Evolutionary conservation across 2,329 filamentous ascomycete species (phyloP).

Genomic region (Grosmannia clavigera): DNA sequence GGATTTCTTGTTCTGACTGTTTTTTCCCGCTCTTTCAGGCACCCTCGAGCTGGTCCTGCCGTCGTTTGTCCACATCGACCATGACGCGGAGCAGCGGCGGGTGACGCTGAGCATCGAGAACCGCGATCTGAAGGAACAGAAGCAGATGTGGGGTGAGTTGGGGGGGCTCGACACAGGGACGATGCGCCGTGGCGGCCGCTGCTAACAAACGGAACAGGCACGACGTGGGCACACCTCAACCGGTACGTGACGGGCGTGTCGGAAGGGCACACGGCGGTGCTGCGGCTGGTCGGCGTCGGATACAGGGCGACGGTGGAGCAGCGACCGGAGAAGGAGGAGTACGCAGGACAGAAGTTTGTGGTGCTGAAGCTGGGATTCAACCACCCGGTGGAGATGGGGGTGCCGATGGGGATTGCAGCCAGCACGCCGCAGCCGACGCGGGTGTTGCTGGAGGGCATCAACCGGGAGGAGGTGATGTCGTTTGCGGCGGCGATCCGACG

Average conservation of each 20-base stretch:
- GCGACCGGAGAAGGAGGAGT: slow-evolving; percentile 60
- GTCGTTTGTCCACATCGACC: slow-evolving; percentile 59
- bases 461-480: slow-evolving; percentile 77
- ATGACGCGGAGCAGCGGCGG: slow-evolving; percentile 51
- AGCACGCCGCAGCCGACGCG: slow-evolving; percentile 84
- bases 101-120: slow-evolving; percentile 60
- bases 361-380: slow-evolving; percentile 93
- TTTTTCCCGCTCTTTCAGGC: slow-evolving; percentile 31
- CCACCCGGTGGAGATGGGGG: slow-evolving; percentile 81
- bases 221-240: slow-evolving; percentile 76
- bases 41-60: slow-evolving; percentile 69
- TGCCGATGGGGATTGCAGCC: slow-evolving; percentile 73
- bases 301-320: slow-evolving; percentile 83
- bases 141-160: slow-evolving; percentile 82
- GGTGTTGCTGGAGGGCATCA: slow-evolving; percentile 75
- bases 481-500: slow-evolving; percentile 80
- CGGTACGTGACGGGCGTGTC: slow-evolving; percentile 90
- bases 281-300: slow-evolving; percentile 87
- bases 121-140: slow-evolving; percentile 56
- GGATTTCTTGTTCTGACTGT: not conserved
- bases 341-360: slow-evolving; percentile 75
- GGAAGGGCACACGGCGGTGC: slow-evolving; percentile 87
- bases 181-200: not conserved
- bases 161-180: not conserved
- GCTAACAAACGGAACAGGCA: slow-evolving; percentile 44